phyloP scores from a whole-genome alignment of 2,329 filamentous ascomycete species.

The Phialocephala sp. region DNA sequence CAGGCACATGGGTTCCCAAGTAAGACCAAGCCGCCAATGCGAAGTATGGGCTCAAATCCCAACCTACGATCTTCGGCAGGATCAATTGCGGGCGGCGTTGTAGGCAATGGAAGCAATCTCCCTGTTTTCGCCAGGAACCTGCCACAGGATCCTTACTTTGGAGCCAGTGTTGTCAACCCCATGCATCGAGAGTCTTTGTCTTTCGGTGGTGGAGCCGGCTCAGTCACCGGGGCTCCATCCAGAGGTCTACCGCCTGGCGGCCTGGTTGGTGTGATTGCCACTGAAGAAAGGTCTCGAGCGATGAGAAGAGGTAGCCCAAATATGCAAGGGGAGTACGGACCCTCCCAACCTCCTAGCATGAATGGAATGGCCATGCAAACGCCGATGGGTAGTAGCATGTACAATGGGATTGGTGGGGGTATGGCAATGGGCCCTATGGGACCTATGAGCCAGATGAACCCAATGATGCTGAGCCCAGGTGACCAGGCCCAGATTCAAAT shows the following conservation, averaged over 20 bases:
- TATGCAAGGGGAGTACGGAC: constrained; percentile 55
- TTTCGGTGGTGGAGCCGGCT: constrained; percentile 64
- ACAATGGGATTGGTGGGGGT: constrained; percentile 34
- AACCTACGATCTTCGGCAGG: constrained; percentile 68
- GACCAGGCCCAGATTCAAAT: constrained; percentile 81
- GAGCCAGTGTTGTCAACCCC: constrained; percentile 75
- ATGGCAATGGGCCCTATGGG: constrained; percentile 43
- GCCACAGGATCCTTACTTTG: constrained; percentile 84
- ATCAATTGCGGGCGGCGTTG: constrained; percentile 62
- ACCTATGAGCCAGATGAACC: constrained; percentile 40
- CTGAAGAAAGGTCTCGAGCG: constrained; percentile 79
- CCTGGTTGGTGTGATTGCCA: constrained; percentile 86
- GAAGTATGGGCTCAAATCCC: constrained; percentile 70
- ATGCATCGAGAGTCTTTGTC: constrained; percentile 76
- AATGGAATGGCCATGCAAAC: constrained; percentile 43
- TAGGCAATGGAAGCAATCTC: constrained; percentile 51
- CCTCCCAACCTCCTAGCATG: constrained; percentile 41
- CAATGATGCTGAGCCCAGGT: constrained; percentile 53
- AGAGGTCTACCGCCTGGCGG: constrained; percentile 69
- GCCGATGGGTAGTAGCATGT: constrained; percentile 31
- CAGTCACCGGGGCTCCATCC: constrained; percentile 44
- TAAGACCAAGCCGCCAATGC: constrained; percentile 75
- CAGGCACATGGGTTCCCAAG: constrained; percentile 88
- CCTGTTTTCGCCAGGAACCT: constrained; percentile 84
- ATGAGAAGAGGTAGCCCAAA: constrained; percentile 81